Conservation (phyloP, 768 basidiomycete species). For the Suillus subalutaceus region DNA sequence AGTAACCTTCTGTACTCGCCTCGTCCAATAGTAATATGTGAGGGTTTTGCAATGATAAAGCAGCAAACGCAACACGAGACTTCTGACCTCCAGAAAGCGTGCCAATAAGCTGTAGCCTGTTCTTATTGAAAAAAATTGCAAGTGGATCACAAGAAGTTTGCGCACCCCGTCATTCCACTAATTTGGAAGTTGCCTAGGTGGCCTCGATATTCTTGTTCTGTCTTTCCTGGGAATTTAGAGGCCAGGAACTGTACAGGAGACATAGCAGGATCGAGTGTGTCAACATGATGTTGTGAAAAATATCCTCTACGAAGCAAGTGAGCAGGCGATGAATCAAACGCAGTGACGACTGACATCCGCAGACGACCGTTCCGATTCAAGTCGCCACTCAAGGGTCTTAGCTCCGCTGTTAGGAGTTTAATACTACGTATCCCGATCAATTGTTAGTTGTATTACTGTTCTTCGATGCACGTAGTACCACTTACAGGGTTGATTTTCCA, state of each 20-base stretch:
- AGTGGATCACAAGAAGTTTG: slow-evolving; percentile 9
- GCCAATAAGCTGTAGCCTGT: slow-evolving; percentile 82
- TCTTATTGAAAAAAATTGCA: slow-evolving; percentile 1
- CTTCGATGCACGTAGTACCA: slow-evolving; percentile 11
- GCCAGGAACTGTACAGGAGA: slow-evolving; percentile 95
- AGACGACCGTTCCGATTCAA: slow-evolving; percentile 91
- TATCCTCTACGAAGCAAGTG: slow-evolving; percentile 59
- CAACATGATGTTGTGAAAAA: slow-evolving; percentile 96
- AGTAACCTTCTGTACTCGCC: slow-evolving; percentile 45
- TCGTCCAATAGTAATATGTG: slow-evolving; percentile 95
- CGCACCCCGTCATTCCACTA: slow-evolving; percentile 90
- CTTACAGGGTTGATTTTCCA: slow-evolving; percentile 93
- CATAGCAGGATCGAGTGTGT: slow-evolving; percentile 81
- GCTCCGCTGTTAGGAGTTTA: slow-evolving; percentile 87
- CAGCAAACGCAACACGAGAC: slow-evolving; percentile 91
- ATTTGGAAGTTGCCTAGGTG: slow-evolving; percentile 98
- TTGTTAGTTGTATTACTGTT: not conserved
- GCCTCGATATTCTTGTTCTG: slow-evolving; percentile 93
- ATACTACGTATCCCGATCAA: slow-evolving; percentile 52
- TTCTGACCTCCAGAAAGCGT: slow-evolving; percentile 97
- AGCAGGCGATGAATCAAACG: slow-evolving; percentile 11
- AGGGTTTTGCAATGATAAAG: slow-evolving; percentile 82
- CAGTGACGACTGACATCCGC: slow-evolving; percentile 64
- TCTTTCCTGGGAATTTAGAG: slow-evolving; percentile 89
- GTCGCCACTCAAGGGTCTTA: slow-evolving; percentile 75